Conservation (phyloP, 1,284 basidiomycete species). For the Austroboletus olivaceoglutinosus region DNA sequence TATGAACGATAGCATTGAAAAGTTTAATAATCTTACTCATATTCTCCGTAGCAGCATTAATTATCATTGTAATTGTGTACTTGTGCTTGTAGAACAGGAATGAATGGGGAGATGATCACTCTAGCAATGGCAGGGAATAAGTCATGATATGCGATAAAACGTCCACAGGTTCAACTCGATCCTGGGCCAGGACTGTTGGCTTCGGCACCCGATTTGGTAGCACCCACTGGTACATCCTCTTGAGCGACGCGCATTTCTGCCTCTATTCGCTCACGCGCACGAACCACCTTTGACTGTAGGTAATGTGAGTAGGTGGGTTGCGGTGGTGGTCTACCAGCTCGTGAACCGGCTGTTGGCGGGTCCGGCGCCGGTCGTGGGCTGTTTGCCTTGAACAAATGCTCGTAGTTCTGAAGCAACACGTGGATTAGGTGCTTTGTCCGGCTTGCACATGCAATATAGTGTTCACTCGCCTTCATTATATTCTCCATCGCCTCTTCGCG, state of each 20-base stretch:
- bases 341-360: conserved; percentile 29
- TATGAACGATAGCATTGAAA: not conserved
- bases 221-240: conserved; percentile 24
- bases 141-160: conserved; percentile 7
- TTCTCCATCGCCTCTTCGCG: conserved; percentile 68
- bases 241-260: conserved; percentile 64
- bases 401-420: conserved; percentile 69
- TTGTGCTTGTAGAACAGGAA: conserved; percentile 11
- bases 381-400: conserved; percentile 90
- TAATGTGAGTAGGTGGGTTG: conserved; percentile 78
- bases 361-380: conserved; percentile 62
- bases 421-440: conserved; percentile 1
- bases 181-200: conserved; percentile 20
- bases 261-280: conserved; percentile 92
- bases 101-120: conserved; percentile 25
- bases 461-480: conserved; percentile 64
- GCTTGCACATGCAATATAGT: not conserved
- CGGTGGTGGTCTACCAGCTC: conserved; percentile 38
- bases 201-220: conserved; percentile 22
- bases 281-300: conserved; percentile 93
- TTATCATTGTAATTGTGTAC: conserved; percentile 9
- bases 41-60: conserved; percentile 10
- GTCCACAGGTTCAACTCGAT: conserved; percentile 18
- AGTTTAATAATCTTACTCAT: not conserved
- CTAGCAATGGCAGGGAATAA: conserved; percentile 20